A percentile compares a stretch with the other conserved stretches of the same genome.
These are phyloP conservation scores for Yarrowia yakushimensis DNA, from an alignment of 805 yeast genomes.

Conservation along the genomic window DNA sequence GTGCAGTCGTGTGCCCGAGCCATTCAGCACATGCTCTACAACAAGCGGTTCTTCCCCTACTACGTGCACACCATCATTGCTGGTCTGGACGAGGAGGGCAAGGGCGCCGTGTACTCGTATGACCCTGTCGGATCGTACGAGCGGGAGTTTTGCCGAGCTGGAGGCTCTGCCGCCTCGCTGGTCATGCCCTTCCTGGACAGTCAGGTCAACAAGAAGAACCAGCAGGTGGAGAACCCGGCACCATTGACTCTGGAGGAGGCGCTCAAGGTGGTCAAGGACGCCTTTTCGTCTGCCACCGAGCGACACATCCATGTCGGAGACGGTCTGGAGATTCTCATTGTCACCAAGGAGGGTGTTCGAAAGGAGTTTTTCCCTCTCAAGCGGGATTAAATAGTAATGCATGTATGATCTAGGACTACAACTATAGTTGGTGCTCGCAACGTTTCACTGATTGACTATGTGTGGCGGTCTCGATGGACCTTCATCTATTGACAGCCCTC, in stretches of 20 bases:
- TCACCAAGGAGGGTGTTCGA: conserved; percentile 89
- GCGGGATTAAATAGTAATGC: conserved; percentile 57
- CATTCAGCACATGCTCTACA: conserved; percentile 83
- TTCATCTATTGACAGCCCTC: too few relatives aligned
- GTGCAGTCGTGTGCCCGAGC: conserved; percentile 80
- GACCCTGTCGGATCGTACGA: conserved; percentile 98
- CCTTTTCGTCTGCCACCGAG: conserved; percentile 94
- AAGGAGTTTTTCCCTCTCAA: conserved; percentile 80
- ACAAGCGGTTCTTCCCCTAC: conserved; percentile 94
- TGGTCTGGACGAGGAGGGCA: conserved; percentile 87
- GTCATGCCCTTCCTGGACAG: conserved; percentile 97
- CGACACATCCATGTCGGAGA: conserved; percentile 99
- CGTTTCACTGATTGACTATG: background rate
- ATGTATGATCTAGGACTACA: background rate
- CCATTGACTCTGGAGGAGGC: conserved; percentile 86
- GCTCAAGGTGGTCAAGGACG: conserved; percentile 81
- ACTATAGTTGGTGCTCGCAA: background rate
- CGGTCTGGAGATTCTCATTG: conserved; percentile 83
- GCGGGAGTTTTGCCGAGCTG: conserved; percentile 95
- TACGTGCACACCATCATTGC: conserved; percentile 94
- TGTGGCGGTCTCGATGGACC: background rate
- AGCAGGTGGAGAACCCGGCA: conserved; percentile 49
- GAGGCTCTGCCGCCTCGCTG: conserved; percentile 94
- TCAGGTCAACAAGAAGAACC: conserved; percentile 95
- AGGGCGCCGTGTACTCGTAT: conserved; percentile 91